Evolutionary conservation across 164 flowering plant species (phyloP).

Genomic region (Stephania yunnanensis): DNA sequence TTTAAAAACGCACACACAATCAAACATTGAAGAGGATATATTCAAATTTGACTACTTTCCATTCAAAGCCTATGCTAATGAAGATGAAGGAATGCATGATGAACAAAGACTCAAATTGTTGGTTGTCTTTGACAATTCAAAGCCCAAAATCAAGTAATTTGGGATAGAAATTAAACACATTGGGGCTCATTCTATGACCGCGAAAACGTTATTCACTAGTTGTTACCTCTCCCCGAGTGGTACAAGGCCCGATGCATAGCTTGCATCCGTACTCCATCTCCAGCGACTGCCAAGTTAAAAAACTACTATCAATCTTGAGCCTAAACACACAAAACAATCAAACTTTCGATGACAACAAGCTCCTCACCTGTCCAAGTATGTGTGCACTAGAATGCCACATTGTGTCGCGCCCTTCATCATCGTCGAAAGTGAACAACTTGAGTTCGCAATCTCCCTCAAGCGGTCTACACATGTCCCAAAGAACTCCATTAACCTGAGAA

Average conservation of each 20-base stretch:
- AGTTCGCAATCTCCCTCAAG: conserved; percentile 79
- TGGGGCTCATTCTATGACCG: too few relatives aligned
- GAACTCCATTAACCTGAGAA: conserved; percentile 59
- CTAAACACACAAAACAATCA: not conserved
- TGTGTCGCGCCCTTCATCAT: conserved; percentile 86
- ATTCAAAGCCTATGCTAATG: too few relatives aligned
- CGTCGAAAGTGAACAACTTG: conserved; percentile 60
- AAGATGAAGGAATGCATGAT: too few relatives aligned
- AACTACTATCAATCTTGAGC: not conserved
- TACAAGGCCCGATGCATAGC: conserved; percentile 97
- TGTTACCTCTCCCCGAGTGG: conserved; percentile 90
- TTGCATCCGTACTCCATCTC: conserved; percentile 87
- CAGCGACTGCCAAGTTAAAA: conserved; percentile 48
- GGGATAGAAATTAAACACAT: too few relatives aligned
- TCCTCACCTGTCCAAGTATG: conserved; percentile 79
- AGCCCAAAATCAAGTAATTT: too few relatives aligned
- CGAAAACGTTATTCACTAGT: not conserved
- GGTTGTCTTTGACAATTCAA: too few relatives aligned
- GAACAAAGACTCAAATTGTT: too few relatives aligned
- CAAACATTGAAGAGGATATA: too few relatives aligned
- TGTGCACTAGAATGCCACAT: conserved; percentile 99
- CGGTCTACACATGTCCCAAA: conserved; percentile 94
- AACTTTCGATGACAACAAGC: not conserved
- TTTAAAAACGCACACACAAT: too few relatives aligned
- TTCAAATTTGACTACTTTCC: too few relatives aligned